phyloP scores from a whole-genome alignment of 345 rosid species.

The Brassica cretica region DNA sequence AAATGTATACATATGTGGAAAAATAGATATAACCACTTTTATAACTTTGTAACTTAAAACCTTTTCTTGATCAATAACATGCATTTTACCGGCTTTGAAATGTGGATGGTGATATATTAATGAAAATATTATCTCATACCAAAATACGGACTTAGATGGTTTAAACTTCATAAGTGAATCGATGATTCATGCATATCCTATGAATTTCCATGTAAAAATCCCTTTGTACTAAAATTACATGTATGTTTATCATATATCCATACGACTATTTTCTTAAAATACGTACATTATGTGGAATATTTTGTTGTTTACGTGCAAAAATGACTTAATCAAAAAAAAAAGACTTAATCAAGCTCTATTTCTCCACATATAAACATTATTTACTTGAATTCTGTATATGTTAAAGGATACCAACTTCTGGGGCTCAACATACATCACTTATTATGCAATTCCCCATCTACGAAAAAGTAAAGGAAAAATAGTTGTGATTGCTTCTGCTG shows the following conservation, averaged over 20 bases:
- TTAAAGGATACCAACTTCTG: constrained; percentile 46
- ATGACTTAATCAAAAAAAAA: neutral
- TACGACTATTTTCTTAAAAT: neutral
- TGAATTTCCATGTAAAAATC: too few relatives aligned
- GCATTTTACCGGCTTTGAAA: neutral
- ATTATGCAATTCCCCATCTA: constrained; percentile 52
- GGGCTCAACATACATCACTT: constrained; percentile 48
- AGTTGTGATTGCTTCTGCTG: constrained; percentile 39
- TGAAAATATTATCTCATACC: neutral
- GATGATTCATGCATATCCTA: too few relatives aligned
- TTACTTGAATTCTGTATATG: neutral
- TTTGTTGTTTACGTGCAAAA: neutral
- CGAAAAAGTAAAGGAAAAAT: constrained; percentile 51
- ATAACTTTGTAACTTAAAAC: neutral
- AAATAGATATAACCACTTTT: neutral
- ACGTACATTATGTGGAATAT: neutral
- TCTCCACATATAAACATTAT: neutral
- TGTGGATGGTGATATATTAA: neutral
- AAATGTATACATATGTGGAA: neutral
- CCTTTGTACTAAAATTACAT: too few relatives aligned
- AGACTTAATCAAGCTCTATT: neutral
- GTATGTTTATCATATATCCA: neutral
- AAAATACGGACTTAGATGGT: neutral
- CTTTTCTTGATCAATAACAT: neutral
- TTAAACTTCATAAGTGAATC: neutral